Conservation (phyloP, 768 basidiomycete species). For the Ephemerocybe angulata region DNA sequence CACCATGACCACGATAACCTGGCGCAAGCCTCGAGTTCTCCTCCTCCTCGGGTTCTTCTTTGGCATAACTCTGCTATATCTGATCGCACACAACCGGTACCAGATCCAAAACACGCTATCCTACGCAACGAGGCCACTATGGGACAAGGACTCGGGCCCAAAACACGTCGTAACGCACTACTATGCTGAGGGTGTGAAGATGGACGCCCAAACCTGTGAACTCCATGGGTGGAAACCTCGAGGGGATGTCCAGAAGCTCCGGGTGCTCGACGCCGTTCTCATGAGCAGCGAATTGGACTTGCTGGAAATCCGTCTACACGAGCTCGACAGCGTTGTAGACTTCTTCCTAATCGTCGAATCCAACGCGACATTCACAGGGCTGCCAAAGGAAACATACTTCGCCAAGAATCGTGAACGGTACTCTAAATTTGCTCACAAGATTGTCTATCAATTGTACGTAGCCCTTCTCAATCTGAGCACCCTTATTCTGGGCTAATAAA, state of each 20-base stretch:
- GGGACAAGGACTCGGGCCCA: constrained; percentile 53
- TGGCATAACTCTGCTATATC: constrained; percentile 29
- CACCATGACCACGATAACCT: background rate
- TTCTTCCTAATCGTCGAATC: constrained; percentile 61
- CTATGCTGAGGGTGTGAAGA: constrained; percentile 48
- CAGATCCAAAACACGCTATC: constrained; percentile 51
- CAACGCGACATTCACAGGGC: constrained; percentile 58
- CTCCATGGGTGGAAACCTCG: constrained; percentile 55
- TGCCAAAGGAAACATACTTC: constrained; percentile 52
- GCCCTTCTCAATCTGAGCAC: background rate
- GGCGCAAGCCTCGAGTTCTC: constrained; percentile 22
- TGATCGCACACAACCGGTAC: constrained; percentile 37
- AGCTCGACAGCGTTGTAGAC: constrained; percentile 54
- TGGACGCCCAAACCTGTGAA: constrained; percentile 42
- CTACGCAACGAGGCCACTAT: constrained; percentile 55
- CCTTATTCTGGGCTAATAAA: background rate
- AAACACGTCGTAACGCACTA: constrained; percentile 48
- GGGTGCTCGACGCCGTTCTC: constrained; percentile 54
- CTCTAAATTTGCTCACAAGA: constrained; percentile 48
- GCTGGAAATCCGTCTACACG: constrained; percentile 59
- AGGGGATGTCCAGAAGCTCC: constrained; percentile 28
- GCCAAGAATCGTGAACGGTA: constrained; percentile 43
- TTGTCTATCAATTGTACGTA: constrained; percentile 48
- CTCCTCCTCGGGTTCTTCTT: constrained; percentile 32
- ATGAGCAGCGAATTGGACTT: constrained; percentile 64